Conservation (phyloP, 129 eudicot genomes). For the Flaveria ramosissima region DNA sequence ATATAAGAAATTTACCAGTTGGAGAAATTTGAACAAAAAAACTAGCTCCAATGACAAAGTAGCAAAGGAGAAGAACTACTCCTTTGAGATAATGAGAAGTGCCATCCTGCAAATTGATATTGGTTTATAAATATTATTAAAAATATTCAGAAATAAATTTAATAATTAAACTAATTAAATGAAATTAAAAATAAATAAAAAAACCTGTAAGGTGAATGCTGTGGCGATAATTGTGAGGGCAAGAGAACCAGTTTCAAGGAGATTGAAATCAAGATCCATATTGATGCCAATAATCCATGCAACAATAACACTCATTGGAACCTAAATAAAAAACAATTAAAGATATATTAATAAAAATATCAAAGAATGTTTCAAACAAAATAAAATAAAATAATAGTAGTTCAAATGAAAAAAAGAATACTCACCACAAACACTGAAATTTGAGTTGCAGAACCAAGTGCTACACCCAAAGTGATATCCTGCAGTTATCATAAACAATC, state of each 20-base stretch:
- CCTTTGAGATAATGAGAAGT: slow-evolving; percentile 93
- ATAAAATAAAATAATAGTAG: too few species aligned
- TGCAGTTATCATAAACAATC: slow-evolving; percentile 29
- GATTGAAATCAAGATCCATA: slow-evolving; percentile 76
- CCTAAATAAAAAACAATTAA: slow-evolving; percentile 26
- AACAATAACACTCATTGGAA: slow-evolving; percentile 59
- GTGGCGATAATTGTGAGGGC: slow-evolving; percentile 70
- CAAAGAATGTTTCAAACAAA: too few species aligned
- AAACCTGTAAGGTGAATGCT: slow-evolving; percentile 80
- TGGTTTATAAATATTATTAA: not conserved
- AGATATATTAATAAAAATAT: not conserved
- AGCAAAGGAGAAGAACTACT: slow-evolving; percentile 76
- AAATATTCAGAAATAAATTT: not conserved
- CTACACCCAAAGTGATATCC: slow-evolving; percentile 89
- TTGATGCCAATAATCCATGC: slow-evolving; percentile 70
- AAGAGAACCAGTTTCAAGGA: slow-evolving; percentile 74
- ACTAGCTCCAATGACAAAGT: slow-evolving; percentile 72
- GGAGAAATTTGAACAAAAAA: slow-evolving; percentile 55
- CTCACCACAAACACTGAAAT: slow-evolving; percentile 88
- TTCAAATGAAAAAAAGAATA: not conserved
- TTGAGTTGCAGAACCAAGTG: slow-evolving; percentile 97
- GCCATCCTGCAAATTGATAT: slow-evolving; percentile 63
- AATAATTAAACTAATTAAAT: not conserved
- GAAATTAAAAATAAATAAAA: not conserved
- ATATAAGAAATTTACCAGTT: slow-evolving; percentile 24